Evolutionary conservation across 2,329 filamentous ascomycete genomes (phyloP), one percentile per base, ranked within the genome.

Genomic region (Cylindrodendrum hubeiense): DNA sequence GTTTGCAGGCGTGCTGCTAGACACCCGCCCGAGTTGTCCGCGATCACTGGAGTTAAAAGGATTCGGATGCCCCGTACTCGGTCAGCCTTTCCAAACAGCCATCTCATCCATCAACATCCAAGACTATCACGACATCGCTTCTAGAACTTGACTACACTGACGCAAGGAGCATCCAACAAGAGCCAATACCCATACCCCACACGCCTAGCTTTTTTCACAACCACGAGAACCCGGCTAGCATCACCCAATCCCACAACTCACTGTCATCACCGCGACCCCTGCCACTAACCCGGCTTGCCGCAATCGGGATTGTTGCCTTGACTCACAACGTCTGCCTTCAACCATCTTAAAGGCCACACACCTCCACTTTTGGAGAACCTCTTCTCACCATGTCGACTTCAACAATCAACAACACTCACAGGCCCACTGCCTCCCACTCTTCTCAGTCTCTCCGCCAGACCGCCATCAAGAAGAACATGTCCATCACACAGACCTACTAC

Each of bases 401-500:
- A 61, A 67, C 72, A 69, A 63, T 71, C 51, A 65, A 68, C 65
- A 65, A 67, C 39, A 66, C 67, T 44, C 66, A 73, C 34, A 73
- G 72, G 72, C 73, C 74, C 66, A 56, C 72, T 61, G 66, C 71
- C 71, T 66, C 71, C 65, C 65, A 71, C 70, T 62, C 72, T 55
- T 65, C 56, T 21, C 53, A 67, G 63, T 71, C 76, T 68, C 75
- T 78, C 59, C 72, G 73, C 67, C 75, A 76, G 51, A 59, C 71
- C 63, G 72, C 83, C 54, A 81, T 83, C 71, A 87, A 92, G 84
- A 93, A 94, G 83, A 95, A 92, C 84, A 98, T 98, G 96, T 97
- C 93, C 80, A 92, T 98, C 85, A 97, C 95, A 28, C 94, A 98
- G 84, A 98, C 95, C 67, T 99, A 98, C 91, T 97, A 94, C 86